phyloP scores from a whole-genome alignment of 225 moss, liverwort and hornwort genomes.

The Polytrichum formosum region DNA sequence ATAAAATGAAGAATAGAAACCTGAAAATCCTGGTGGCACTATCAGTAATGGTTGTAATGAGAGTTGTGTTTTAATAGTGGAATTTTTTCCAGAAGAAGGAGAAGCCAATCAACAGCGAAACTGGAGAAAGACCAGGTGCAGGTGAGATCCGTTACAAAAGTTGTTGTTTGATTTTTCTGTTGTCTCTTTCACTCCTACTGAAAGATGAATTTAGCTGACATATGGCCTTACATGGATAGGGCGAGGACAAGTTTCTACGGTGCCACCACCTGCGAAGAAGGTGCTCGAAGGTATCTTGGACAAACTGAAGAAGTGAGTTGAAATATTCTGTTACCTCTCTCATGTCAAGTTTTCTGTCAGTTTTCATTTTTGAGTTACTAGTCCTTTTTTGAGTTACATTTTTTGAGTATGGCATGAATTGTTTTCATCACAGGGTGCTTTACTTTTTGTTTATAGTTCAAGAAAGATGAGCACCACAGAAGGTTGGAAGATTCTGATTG shows the following conservation, averaged over 20 bases:
- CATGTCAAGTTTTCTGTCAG: background rate
- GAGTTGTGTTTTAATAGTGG: background rate
- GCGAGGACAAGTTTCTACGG: constrained; percentile 27
- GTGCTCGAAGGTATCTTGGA: constrained; percentile 92
- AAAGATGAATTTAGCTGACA: background rate
- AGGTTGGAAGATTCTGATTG: background rate
- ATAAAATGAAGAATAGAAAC: no score
- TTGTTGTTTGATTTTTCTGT: background rate
- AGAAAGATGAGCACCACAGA: background rate
- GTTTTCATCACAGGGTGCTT: background rate
- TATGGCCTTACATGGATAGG: constrained; percentile 8
- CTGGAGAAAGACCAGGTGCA: constrained; percentile 28
- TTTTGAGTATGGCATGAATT: no score
- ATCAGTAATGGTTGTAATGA: background rate
- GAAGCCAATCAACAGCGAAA: constrained; percentile 61
- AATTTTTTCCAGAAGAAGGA: constrained; percentile 61
- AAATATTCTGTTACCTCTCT: background rate
- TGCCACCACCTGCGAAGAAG: constrained; percentile 55
- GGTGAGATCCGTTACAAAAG: constrained; percentile 19
- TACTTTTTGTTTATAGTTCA: background rate
- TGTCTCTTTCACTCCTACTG: background rate
- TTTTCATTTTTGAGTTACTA: background rate
- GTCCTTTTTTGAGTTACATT: no score
- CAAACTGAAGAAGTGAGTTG: constrained; percentile 89
- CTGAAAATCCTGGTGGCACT: no score